Percentiles rank a stretch among this genome's conserved stretches.
These are phyloP conservation scores for Boletus reticuloceps DNA, from an alignment of 768 basidiomycete species.

Conservation along the genomic window DNA sequence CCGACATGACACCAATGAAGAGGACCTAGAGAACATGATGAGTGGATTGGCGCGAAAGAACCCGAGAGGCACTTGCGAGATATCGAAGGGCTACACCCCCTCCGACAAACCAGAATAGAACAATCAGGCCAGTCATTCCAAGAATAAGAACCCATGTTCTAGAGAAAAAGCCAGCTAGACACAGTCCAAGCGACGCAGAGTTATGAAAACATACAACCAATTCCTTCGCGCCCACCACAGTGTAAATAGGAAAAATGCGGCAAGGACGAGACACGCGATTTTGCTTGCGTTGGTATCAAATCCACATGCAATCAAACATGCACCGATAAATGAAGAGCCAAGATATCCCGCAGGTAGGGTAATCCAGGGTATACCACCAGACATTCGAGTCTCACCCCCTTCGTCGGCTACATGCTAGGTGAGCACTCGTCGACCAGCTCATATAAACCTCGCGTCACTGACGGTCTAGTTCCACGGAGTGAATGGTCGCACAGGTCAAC, in stretches of 20 bases:
- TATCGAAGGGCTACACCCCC: constrained; percentile 75
- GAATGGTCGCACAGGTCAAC: constrained; percentile 81
- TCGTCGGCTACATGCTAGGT: constrained; percentile 61
- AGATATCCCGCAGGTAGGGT: constrained; percentile 87
- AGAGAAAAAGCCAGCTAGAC: neutral
- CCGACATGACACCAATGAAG: constrained; percentile 86
- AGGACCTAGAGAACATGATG: constrained; percentile 48
- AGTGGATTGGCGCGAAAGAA: neutral
- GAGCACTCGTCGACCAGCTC: constrained; percentile 6
- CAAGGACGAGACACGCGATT: constrained; percentile 74
- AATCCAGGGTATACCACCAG: constrained; percentile 77
- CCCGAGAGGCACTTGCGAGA: constrained; percentile 46
- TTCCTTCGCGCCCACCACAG: constrained; percentile 85
- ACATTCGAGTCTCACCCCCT: constrained; percentile 85
- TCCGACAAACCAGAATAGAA: constrained; percentile 82
- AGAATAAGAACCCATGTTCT: constrained; percentile 80
- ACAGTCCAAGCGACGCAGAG: too few relatives aligned
- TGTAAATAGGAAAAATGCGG: constrained; percentile 82
- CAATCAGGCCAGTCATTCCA: constrained; percentile 75
- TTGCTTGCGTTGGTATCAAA: constrained; percentile 90
- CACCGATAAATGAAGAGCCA: constrained; percentile 84
- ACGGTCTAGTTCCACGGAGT: constrained; percentile 88
- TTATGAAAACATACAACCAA: constrained; percentile 51
- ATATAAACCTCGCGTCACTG: constrained; percentile 28
- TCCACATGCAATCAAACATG: constrained; percentile 81